Evolutionary conservation across 306 rosid species (phyloP), one percentile per base, ranked within the genome.

Genomic region (Rosa lucieae): DNA sequence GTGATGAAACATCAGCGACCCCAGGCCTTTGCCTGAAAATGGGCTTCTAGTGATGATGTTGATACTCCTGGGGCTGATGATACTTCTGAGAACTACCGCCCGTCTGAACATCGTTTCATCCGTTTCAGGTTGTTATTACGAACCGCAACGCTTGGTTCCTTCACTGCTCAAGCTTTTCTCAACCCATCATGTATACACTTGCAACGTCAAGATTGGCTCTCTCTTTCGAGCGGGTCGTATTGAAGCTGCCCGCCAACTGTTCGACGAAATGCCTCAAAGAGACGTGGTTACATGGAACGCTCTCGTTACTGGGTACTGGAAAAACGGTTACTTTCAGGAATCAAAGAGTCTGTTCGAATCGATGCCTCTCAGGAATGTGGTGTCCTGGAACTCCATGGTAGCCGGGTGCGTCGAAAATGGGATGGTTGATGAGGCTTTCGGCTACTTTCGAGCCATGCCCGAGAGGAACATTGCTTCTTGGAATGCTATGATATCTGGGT

Each of bases 381-480:
- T 91, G 10, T 87, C 96, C 37, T 87, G 89, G 90, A 85, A 88
- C 76, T 81, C 91, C 72, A 84, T 86, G 78, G 75, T 91, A 5
- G 78, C 87, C 4, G 90, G 83, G 14, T 86, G 77, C 55, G 66
- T 86, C 32, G 89, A 82, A 62, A 82, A 90, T 70, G 85, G 77
- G 70, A 75, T 72, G 82, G 74, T 86, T 9, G 83, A 88, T 15
- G 86, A 81, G 3, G 93, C 87, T 21, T 72, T 81, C 21, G 2
- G 3, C 40, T 88, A 86, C 79, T 86, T 86, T 73, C 32, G 63
- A 6, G 53, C 80, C 2, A 86, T 83, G 88, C 87, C 85, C 0
- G 72, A 82, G 83, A 89, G 15, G 78, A 80, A 82, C 37, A 39
- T 78, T 9, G 86, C 89, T 0, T 89, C 91, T 44, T 85, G 82